Evolutionary conservation across 2,329 filamentous ascomycete genomes (phyloP), one percentile per base, ranked within the genome.

Genomic region (Aureobasidium pullulans): DNA sequence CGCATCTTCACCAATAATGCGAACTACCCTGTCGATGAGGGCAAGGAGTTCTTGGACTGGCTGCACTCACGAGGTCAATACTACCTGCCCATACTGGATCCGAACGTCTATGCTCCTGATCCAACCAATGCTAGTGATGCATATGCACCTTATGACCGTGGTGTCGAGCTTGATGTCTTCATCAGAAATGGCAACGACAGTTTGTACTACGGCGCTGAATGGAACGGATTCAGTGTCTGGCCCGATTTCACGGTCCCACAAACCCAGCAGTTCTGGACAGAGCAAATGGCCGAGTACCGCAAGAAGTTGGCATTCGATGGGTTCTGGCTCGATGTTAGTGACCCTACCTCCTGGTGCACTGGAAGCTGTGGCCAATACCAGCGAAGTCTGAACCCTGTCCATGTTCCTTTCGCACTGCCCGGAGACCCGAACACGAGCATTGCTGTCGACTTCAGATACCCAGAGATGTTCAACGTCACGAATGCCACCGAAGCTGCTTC

Each of bases 81-180:
- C 61, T 83, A 80, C 62, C 72, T 83, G 9, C 81, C 81, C 0
- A 83, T 83, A 59, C 75, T 84, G 2, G 81, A 82, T 63, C 72
- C 76, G 6, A 81, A 75, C 28, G 85, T 86, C 50, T 89, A 89
- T 65, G 80, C 81, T 15, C 86, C 86, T 0, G 85, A 88, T 62
- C 84, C 84, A 0, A 73, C 79, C 4, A 86, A 89, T 66, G 73
- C 75, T 1, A 81, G 76, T 46, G 86, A 89, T 10, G 67, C 68
- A 0, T 82, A 84, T 63, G 72, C 74, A 9, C 74, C 76, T 0
- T 84, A 81, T 64, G 74, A 74, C 4, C 72, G 78, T n/a, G 81
- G 81, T 5, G 76, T 79, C 53, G 73, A 73, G 13, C 74, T 76
- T 1, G 74, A 75, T 57, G 72, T 77, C 3, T 84, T 80, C 66